Conservation (phyloP, 2,329 filamentous ascomycete species). For the Emergomyces orientalis region DNA sequence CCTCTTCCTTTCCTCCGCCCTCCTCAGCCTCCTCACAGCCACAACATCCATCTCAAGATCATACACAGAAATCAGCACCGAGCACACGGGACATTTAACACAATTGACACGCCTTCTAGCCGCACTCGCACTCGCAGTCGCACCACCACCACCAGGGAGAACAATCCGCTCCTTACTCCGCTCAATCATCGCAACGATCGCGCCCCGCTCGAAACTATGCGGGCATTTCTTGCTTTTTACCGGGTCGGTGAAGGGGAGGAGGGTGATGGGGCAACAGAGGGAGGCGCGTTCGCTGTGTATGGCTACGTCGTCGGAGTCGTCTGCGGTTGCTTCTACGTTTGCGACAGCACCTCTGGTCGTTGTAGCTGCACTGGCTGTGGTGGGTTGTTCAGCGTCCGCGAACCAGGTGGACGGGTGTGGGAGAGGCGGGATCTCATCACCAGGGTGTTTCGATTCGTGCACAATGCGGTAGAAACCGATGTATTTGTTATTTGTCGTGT, state of each 20-base stretch:
- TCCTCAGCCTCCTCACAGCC: conserved; percentile 31
- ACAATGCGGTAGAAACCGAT: conserved; percentile 51
- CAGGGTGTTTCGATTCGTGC: conserved; percentile 50
- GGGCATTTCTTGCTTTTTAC: conserved; percentile 42
- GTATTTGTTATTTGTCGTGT: conserved; percentile 53
- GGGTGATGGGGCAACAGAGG: conserved; percentile 41
- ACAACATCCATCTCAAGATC: conserved; percentile 35
- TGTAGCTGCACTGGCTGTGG: conserved; percentile 18
- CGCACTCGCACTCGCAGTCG: conserved; percentile 11
- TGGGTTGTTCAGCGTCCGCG: conserved; percentile 25
- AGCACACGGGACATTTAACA: conserved; percentile 37
- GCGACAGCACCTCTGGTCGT: conserved; percentile 18
- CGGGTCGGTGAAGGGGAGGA: conserved; percentile 38
- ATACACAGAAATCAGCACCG: conserved; percentile 26
- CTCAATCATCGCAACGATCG: conserved; percentile 38
- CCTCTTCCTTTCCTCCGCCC: conserved; percentile 20
- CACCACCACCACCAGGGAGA: conserved; percentile 12
- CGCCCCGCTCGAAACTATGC: conserved; percentile 41
- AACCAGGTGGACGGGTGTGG: conserved; percentile 57
- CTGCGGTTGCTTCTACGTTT: conserved; percentile 10
- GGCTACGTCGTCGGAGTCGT: conserved; percentile 37
- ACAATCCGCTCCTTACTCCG: conserved; percentile 21
- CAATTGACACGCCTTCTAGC: conserved; percentile 15
- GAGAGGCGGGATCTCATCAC: conserved; percentile 43
- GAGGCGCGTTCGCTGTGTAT: conserved; percentile 39